These are phyloP conservation scores for Diplogelasinospora grovesii DNA, from an alignment of 495 filamentous ascomycete species.

Conservation along the genomic window DNA sequence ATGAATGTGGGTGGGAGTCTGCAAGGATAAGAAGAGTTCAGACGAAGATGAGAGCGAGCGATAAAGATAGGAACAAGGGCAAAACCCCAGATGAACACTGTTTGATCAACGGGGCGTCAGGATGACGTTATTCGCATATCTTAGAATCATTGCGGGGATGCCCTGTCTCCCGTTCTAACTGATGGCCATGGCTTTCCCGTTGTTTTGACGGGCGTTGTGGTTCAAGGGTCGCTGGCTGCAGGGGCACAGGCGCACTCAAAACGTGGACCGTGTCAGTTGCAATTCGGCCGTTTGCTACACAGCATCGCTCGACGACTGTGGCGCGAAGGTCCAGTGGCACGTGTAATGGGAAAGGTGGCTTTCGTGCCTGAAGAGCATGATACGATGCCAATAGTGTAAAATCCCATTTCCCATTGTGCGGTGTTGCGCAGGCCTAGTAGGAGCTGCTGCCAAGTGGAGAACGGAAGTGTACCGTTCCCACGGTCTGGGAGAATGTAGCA, in stretches of 20 bases:
- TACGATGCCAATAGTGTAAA: conserved; percentile 1
- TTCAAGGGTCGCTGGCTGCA: conserved; percentile 19
- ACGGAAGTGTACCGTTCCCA: conserved; percentile 8
- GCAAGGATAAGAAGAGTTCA: conserved; percentile 13
- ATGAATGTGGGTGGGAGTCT: conserved; percentile 1
- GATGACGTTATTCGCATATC: conserved; percentile 23
- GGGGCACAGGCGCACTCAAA: conserved; percentile 23
- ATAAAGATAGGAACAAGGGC: not conserved
- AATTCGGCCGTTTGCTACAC: conserved; percentile 9
- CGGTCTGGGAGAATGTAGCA: conserved; percentile 4
- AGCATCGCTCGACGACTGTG: conserved; percentile 9
- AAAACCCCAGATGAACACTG: conserved; percentile 17
- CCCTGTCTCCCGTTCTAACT: conserved; percentile 18
- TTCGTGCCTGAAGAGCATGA: conserved; percentile 5
- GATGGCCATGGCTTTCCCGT: conserved; percentile 15
- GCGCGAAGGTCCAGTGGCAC: conserved; percentile 5
- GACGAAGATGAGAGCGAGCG: too few relatives aligned
- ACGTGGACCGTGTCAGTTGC: conserved; percentile 27
- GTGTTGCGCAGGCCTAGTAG: not conserved
- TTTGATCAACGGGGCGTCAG: conserved; percentile 21
- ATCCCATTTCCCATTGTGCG: conserved; percentile 2
- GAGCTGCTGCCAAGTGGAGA: conserved; percentile 5
- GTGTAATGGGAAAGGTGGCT: conserved; percentile 9
- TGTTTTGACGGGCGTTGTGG: conserved; percentile 14
- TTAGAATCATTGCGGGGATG: conserved; percentile 24